A percentile compares a stretch with the other conserved stretches of the same genome.
These are phyloP conservation scores for Apophysomyces variabilis DNA, from an alignment of 371 early-diverging fungal genomes.

Conservation along the genomic window DNA sequence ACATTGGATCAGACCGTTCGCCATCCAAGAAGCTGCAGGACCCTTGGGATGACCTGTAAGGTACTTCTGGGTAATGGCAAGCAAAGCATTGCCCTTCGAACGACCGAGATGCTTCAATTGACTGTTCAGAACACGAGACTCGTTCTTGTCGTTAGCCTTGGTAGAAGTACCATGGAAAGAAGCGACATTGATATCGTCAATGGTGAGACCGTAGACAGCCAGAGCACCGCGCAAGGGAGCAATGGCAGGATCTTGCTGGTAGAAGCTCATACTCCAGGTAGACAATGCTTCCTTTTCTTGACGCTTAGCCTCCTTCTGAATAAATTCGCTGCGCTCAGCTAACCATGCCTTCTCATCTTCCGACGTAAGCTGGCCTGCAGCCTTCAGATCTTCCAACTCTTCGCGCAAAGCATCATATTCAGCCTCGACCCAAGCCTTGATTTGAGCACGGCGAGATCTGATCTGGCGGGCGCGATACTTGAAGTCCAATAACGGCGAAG, in stretches of 20 bases:
- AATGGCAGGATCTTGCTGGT: constrained; percentile 80
- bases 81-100: constrained; percentile 82
- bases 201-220: constrained; percentile 87
- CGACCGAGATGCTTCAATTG: constrained; percentile 92
- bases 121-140: constrained; percentile 86
- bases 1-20: constrained; percentile 91
- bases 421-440: constrained; percentile 85
- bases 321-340: constrained; percentile 79
- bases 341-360: constrained; percentile 72
- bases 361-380: constrained; percentile 57
- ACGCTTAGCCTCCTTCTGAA: constrained; percentile 84
- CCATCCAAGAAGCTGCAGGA: constrained; percentile 98
- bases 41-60: constrained; percentile 98
- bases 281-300: constrained; percentile 85
- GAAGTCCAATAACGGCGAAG: constrained; percentile 84
- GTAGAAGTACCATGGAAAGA: constrained; percentile 98
- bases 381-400: constrained; percentile 78
- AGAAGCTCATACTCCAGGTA: constrained; percentile 91
- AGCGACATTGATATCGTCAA: constrained; percentile 95
- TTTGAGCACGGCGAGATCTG: constrained; percentile 77
- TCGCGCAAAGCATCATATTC: constrained; percentile 78
- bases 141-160: constrained; percentile 97
- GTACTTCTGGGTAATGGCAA: constrained; percentile 92
- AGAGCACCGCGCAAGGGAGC: constrained; percentile 93
- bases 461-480: constrained; percentile 92